A percentile compares a stretch with the other conserved stretches of the same genome.
These are phyloP conservation scores for Chenopodium formosanum DNA, from an alignment of 148 eudicot species.

Conservation along the genomic window DNA sequence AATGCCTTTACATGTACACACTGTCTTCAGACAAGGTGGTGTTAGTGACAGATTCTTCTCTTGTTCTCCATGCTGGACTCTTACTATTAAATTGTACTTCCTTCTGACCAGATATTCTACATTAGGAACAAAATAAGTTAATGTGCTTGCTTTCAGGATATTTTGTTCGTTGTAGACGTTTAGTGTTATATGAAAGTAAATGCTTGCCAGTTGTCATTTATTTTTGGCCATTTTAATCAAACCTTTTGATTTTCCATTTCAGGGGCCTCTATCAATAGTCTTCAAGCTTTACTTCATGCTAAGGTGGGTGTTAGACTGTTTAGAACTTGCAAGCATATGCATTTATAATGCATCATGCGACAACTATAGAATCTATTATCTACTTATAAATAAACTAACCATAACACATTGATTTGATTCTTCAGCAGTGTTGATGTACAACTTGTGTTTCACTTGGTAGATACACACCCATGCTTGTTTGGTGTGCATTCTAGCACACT, in stretches of 20 bases:
- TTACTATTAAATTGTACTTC: neutral
- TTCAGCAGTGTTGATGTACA: neutral
- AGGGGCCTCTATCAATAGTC: constrained; percentile 86
- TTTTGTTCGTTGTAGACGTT: neutral
- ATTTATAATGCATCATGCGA: neutral
- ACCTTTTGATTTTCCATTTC: constrained; percentile 30
- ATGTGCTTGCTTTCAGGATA: neutral
- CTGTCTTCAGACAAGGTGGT: neutral
- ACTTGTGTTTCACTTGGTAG: neutral
- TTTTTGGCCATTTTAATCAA: neutral
- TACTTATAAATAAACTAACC: neutral
- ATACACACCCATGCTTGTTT: neutral
- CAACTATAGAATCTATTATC: neutral
- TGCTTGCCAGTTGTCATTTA: neutral
- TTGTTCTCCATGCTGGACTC: neutral
- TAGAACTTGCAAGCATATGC: neutral
- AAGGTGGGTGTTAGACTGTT: constrained; percentile 52
- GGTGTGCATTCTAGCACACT: neutral
- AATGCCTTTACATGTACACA: neutral
- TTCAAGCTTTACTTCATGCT: constrained; percentile 81
- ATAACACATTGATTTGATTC: neutral
- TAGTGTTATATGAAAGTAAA: neutral
- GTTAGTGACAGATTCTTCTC: neutral
- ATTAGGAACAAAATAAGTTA: neutral
- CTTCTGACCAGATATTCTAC: neutral